These are phyloP conservation scores for Acanthamoeba sp. DNA, from an alignment of 208 protist genomes.

Conservation along the genomic window DNA sequence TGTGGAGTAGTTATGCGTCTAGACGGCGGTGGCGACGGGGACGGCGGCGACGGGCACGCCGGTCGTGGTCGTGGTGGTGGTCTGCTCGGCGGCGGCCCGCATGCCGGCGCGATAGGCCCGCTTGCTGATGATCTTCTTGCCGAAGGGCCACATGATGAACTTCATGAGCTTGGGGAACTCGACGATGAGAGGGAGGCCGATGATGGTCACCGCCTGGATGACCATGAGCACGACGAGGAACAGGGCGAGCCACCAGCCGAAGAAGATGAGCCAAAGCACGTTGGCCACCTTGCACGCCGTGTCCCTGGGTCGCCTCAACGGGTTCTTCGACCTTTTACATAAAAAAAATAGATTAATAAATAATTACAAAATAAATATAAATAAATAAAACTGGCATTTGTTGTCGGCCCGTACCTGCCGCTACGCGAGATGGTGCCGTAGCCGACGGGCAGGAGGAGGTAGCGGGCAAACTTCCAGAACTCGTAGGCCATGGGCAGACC, in stretches of 20 bases:
- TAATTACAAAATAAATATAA: too few relatives aligned
- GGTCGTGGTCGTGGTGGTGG: too few relatives aligned
- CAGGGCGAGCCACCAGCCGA: not conserved
- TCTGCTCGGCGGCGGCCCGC: too few relatives aligned
- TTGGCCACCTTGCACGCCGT: not conserved
- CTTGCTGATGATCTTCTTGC: slow-evolving; percentile 3
- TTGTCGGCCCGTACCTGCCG: not conserved
- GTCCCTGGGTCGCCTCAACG: not conserved
- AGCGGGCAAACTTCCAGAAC: not conserved
- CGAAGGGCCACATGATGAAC: not conserved
- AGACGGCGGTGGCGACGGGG: not conserved
- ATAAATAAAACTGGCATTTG: too few relatives aligned
- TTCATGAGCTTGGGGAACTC: slow-evolving; percentile 2
- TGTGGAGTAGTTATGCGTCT: not conserved
- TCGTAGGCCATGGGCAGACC: slow-evolving; percentile 1
- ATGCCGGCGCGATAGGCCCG: not conserved
- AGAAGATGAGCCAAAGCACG: not conserved
- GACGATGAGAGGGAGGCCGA: not conserved
- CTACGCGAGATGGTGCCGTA: not conserved
- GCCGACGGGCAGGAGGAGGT: not conserved
- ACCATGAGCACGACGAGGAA: not conserved
- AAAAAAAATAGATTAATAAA: not conserved
- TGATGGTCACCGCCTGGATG: slow-evolving; percentile 16
- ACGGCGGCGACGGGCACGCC: not conserved
- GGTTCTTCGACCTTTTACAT: not conserved